A percentile compares a stretch with the other conserved stretches of the same genome.
Conservation (phyloP, 805 yeast species). For the Schwanniomyces vanrijiae region DNA sequence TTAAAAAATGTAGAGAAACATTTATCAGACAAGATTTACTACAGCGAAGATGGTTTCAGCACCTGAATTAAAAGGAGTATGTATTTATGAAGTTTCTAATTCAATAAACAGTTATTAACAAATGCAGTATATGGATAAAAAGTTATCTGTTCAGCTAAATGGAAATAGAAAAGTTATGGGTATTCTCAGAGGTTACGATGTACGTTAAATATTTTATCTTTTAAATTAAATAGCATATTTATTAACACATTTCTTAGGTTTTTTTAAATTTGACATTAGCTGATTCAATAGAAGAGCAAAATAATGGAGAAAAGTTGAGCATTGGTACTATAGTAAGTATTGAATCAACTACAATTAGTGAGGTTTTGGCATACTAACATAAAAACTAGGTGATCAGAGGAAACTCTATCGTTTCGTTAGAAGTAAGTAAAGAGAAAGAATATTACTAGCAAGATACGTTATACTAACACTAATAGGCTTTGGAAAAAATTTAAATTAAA, state of each 20-base stretch:
- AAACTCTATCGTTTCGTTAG: constrained; percentile 72
- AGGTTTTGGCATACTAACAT: not conserved
- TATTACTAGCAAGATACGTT: not conserved
- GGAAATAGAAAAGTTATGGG: constrained; percentile 82
- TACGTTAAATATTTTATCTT: constrained; percentile 21
- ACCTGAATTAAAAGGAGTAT: constrained; percentile 57
- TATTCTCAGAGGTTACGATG: constrained; percentile 80
- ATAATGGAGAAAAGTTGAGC: constrained; percentile 49
- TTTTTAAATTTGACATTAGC: constrained; percentile 71
- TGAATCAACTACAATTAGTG: too few species aligned
- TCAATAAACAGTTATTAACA: constrained; percentile 12
- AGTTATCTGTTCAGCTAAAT: constrained; percentile 70
- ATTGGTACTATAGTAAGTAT: constrained; percentile 62
- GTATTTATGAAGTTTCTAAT: constrained; percentile 15
- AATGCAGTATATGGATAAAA: constrained; percentile 71
- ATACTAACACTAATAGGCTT: constrained; percentile 34
- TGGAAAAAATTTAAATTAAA: constrained; percentile 25
- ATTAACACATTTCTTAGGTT: constrained; percentile 28
- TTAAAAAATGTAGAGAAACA: not conserved
- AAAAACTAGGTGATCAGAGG: constrained; percentile 59
- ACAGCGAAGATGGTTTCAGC: constrained; percentile 48
- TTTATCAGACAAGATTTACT: not conserved
- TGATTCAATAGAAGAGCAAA: constrained; percentile 63
- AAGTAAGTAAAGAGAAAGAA: constrained; percentile 40
- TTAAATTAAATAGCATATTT: not conserved